Evolutionary conservation across 306 rosid genomes (phyloP).

Genomic region (Alnus rubra): DNA sequence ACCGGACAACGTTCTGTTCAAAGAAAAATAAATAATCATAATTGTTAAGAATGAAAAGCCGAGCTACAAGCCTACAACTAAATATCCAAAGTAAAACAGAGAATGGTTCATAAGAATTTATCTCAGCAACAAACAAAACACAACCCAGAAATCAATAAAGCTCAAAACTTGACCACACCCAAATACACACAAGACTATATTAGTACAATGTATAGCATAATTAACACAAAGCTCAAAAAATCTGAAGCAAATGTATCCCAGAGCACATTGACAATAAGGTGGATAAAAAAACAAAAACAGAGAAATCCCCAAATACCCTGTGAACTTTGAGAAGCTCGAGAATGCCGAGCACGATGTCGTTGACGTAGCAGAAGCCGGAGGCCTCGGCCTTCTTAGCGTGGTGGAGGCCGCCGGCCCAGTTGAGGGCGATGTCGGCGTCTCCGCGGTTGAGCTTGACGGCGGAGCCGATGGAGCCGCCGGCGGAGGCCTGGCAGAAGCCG

Average conservation of each 20-base stretch:
- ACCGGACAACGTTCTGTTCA: background rate
- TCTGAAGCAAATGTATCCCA: background rate
- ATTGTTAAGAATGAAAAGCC: too few relatives aligned
- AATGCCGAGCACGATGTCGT: constrained; percentile 86
- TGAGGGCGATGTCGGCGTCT: constrained; percentile 71
- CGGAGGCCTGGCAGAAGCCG: constrained; percentile 69
- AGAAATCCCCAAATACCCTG: constrained; percentile 46
- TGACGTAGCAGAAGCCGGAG: constrained; percentile 89
- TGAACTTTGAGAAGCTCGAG: constrained; percentile 91
- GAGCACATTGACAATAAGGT: background rate
- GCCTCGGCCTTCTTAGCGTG: constrained; percentile 90
- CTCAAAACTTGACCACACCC: background rate
- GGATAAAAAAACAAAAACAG: background rate
- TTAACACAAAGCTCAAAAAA: background rate
- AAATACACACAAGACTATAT: background rate
- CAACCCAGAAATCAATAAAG: background rate
- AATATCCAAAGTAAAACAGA: background rate
- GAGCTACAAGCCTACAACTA: too few relatives aligned
- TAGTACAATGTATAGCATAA: too few relatives aligned
- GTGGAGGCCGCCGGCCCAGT: constrained; percentile 84
- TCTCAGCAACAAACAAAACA: background rate
- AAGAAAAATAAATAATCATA: background rate
- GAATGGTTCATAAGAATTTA: background rate
- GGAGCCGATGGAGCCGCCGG: constrained; percentile 83
- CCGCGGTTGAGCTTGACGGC: constrained; percentile 73